These are phyloP conservation scores for Prototheca stagnorum DNA, from an alignment of 163 green algal species.

Conservation along the genomic window DNA sequence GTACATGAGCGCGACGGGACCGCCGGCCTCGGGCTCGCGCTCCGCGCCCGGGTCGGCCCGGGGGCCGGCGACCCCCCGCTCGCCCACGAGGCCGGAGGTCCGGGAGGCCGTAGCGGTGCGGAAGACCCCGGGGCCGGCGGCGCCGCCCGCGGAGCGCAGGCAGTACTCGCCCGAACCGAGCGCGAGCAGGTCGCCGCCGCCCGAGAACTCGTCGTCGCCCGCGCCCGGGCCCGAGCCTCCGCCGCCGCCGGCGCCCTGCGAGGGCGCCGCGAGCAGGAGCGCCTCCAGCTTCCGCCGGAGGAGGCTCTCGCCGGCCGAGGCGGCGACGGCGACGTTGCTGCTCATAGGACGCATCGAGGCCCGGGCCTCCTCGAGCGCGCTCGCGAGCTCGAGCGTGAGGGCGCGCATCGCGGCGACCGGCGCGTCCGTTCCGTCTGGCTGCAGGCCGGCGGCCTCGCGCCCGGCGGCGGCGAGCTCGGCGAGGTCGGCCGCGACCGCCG, in stretches of 20 bases:
- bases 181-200: neutral
- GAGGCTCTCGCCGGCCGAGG: too few relatives aligned
- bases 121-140: neutral
- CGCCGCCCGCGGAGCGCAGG: neutral
- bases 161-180: neutral
- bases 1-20: neutral
- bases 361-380: too few relatives aligned
- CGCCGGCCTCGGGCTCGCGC: neutral
- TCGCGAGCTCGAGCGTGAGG: too few relatives aligned
- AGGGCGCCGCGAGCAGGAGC: too few relatives aligned
- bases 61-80: neutral
- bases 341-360: too few relatives aligned
- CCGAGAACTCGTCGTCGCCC: neutral
- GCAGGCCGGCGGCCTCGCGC: conserved; percentile 37
- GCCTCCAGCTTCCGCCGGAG: too few relatives aligned
- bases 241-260: too few relatives aligned
- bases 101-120: neutral
- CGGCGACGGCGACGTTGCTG: too few relatives aligned
- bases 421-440: conserved; percentile 49
- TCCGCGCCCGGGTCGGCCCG: neutral
- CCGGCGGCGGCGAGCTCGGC: conserved; percentile 24
- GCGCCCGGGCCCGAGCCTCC: too few relatives aligned
- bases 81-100: conserved; percentile 7
- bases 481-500: conserved; percentile 7
- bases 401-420: conserved; percentile 20